Evolutionary conservation across 2,329 filamentous ascomycete species (phyloP).

Genomic region (Pseudodiploospora longispora): DNA sequence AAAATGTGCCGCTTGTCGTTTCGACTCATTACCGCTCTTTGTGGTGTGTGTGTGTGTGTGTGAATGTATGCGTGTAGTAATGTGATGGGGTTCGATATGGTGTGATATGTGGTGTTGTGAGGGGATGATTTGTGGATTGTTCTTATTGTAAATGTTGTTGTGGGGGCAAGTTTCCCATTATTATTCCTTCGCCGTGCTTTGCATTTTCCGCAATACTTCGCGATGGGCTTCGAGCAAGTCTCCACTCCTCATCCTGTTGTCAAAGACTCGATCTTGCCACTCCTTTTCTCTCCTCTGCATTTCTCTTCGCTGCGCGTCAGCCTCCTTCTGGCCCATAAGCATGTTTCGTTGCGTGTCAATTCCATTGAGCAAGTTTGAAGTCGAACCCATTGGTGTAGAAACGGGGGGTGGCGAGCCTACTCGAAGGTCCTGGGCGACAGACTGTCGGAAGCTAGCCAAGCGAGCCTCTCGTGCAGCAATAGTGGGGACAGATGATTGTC

Average conservation of each 20-base stretch:
- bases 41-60: not conserved
- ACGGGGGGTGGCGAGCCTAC: conserved; percentile 26
- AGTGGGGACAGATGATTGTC: conserved; percentile 35
- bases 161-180: conserved; percentile 3
- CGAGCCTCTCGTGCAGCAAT: conserved; percentile 45
- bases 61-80: too few species aligned
- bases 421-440: conserved; percentile 54
- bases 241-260: conserved; percentile 67
- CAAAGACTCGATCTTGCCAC: conserved; percentile 54
- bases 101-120: too few species aligned
- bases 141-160: not conserved
- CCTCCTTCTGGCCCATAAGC: conserved; percentile 55
- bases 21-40: not conserved
- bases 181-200: conserved; percentile 37
- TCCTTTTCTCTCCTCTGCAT: conserved; percentile 49
- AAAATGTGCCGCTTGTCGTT: not conserved
- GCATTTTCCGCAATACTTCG: conserved; percentile 74
- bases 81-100: too few species aligned
- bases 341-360: conserved; percentile 47
- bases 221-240: conserved; percentile 70
- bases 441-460: conserved; percentile 60
- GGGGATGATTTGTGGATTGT: too few species aligned
- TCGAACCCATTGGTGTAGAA: conserved; percentile 26
- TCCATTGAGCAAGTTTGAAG: conserved; percentile 22
- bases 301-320: conserved; percentile 52